Evolutionary conservation across 2,329 filamentous ascomycete species (phyloP), one percentile per base, ranked within the genome.

Genomic region (Calonectria multiphialidica): DNA sequence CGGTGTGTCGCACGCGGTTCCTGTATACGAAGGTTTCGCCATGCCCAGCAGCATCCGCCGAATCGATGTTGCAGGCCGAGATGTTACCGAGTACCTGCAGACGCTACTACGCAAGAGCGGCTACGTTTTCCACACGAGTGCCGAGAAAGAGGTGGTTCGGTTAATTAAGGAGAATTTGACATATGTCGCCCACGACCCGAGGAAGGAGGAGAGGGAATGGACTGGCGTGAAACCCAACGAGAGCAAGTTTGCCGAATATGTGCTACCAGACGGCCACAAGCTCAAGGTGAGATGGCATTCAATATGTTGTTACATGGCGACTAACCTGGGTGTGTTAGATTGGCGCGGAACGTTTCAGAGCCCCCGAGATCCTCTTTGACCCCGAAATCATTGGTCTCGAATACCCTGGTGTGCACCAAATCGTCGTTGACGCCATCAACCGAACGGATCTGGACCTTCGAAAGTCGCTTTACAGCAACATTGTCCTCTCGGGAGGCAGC

Each of bases 131-230:
- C 96, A 98, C 85, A 99, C 97, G 21, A 98, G 95, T 82, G 97
- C 97, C 15, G 97, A 99, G 88, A 99, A 99, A 87, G 97, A 99
- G 86, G 95, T 98, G n/a, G 97, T 99, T 70, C 92, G 96, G 76
- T 90, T 95, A 84, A 98, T 99, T 86, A 99, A 99, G 87, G 97
- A 99, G 88, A 94, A 94, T 81, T 93, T 95, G 59, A 94, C 94
- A 70, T 99, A 98, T 83, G 93, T 99, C 45, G 95, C 97, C 28
- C 86, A 94, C 65, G 96, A 98, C 83, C 96, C 97, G 9, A 93
- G 93, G 82, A 95, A 94, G 79, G 97, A 99, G 84, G 97, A 99
- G 86, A 98, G 98, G 85, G 97, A 98, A 75, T 99, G 96, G 95
- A 90, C 93, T 71, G 92, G 93, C 23, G 90, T 93, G 71, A 95